Evolutionary conservation across 345 rosid species (phyloP), one percentile per base, ranked within the genome.

Genomic region (Salix koriyanagi): DNA sequence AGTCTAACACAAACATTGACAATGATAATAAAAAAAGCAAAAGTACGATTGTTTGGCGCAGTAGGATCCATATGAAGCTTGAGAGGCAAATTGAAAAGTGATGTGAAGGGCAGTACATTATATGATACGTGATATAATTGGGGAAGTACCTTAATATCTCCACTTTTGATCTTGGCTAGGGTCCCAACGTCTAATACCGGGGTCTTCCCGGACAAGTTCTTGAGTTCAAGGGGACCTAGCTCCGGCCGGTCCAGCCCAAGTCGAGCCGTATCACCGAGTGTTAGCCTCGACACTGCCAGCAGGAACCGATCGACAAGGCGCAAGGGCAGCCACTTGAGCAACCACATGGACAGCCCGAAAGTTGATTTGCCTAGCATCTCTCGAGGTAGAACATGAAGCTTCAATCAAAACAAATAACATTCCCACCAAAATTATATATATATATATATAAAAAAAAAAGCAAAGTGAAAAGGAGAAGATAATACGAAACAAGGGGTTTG

Each of bases 331-430:
- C 97, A 94, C 85, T 93, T 89, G 73, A 92, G 92, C 78, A 94
- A 64, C 81, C 88, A 88, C 87, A 89, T 90, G 56, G 94, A 87
- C 73, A 93, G 26, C 64, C 91, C 95, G 52, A 94, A 94, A 65
- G 97, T 94, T 37, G 98, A 92, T 70, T 81, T 77, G 28, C 97
- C 95, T n/a, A 94, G 83, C 88, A 94, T 90, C 87, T 93, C 91
- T 80, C 89, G 97, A 18, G 97, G 99, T 84, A 94, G 85, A 73
- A 94, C 89, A 86, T 94, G 99, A 80, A 94, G 90, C 97, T 94
- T 80, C 74, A 75, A 69, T 58, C 62, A n/a, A 58, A 58, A 58
- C 62, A 56, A 26, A 39, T 37, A 5, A 23, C 44, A 14, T 54
- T 28, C 61, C 54, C 2, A 58, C 28, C 8, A 60, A 52, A n/a